Base-by-base conservation (phyloP, 208 protist genomes). In the Tritrichomonas foetus region DNA sequence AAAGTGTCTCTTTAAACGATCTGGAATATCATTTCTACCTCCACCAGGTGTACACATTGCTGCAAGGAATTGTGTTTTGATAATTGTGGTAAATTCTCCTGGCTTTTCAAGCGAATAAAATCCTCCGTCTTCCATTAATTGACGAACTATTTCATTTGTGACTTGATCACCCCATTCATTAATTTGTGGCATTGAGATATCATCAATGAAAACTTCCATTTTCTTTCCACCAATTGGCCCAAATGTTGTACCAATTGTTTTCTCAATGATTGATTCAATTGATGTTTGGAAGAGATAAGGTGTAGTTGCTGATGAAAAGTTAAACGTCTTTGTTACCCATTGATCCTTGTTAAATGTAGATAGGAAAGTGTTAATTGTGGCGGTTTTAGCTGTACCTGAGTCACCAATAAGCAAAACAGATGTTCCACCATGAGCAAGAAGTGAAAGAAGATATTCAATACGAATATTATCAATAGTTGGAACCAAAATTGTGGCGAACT, bases 21-120 rank as follows among this genome's bases (percentile, higher is more conserved):
- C 97, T n/a, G 98, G 98, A 94, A 99, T 99, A 95, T 99, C 98
- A 95, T 99, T 99, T 95, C 98, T 98, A 93, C 98, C 98, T 74
- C 98, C 98, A 36, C 98, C 98, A 44, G 98, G 98, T 95, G 98
- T 97, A 47, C 96, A 97, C 98, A 99, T 99, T 92, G 98, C 98
- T 5, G 97, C 97, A 94, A 99, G 97, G 95, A 98, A 99, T 44
- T 98, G 97, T 64, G 99, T 94, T 41, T 98, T 97, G 94, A 97
- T 96, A 53, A 99, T 96, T 66, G 97, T 96, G 93, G 97, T 98
- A 72, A 96, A 98, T 93, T 99, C 96, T 49, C 98, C 98, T 55
- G 96, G 96, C 36, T 96, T 96, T 47, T 97, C 95, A 36, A 97
- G 93, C 49, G 82, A 95, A 94, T 98, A 98, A 64, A 98, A 95